A percentile compares a stretch with the other conserved stretches of the same genome.
Conservation (phyloP, 495 filamentous ascomycete genomes). For the Aspergillus ellipticus region DNA sequence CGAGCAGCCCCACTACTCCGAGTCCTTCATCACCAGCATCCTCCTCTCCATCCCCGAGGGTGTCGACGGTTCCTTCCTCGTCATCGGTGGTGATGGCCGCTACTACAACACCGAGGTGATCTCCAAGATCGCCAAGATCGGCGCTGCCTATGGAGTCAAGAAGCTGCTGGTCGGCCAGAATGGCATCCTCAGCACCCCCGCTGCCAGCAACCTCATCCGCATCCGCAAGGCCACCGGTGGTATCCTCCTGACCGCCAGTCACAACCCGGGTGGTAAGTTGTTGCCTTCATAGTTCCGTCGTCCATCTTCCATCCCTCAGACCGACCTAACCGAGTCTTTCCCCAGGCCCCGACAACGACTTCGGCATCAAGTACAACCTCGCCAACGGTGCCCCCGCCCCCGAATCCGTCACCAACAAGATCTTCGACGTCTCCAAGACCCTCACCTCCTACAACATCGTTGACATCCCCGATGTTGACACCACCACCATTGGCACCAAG, state of each 20-base stretch:
- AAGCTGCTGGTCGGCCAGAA: slow-evolving; percentile 94
- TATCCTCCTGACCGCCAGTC: slow-evolving; percentile 93
- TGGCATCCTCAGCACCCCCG: slow-evolving; percentile 94
- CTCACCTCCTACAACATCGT: slow-evolving; percentile 89
- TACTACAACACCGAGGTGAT: slow-evolving; percentile 96
- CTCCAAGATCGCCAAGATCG: slow-evolving; percentile 95
- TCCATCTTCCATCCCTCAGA: background rate
- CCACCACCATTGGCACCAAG: slow-evolving; percentile 73
- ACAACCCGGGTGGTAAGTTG: slow-evolving; percentile 95
- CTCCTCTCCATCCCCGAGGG: slow-evolving; percentile 96
- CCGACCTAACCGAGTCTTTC: background rate
- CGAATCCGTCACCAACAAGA: slow-evolving; percentile 95
- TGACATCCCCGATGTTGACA: slow-evolving; percentile 82
- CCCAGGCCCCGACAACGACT: slow-evolving; percentile 85
- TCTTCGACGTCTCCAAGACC: slow-evolving; percentile 83
- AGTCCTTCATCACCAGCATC: slow-evolving; percentile 90
- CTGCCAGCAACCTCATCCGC: slow-evolving; percentile 91
- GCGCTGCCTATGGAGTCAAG: slow-evolving; percentile 96
- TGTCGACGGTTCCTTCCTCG: slow-evolving; percentile 78
- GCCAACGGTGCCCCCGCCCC: slow-evolving; percentile 93
- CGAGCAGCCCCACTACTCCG: slow-evolving; percentile 91
- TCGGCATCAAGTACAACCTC: slow-evolving; percentile 99
- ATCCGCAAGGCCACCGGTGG: slow-evolving; percentile 92
- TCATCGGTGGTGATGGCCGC: slow-evolving; percentile 96
- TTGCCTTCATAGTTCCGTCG: too few species aligned